phyloP scores from a whole-genome alignment of 169 alveolate genomes.

The Plasmodium cynomolgi region DNA sequence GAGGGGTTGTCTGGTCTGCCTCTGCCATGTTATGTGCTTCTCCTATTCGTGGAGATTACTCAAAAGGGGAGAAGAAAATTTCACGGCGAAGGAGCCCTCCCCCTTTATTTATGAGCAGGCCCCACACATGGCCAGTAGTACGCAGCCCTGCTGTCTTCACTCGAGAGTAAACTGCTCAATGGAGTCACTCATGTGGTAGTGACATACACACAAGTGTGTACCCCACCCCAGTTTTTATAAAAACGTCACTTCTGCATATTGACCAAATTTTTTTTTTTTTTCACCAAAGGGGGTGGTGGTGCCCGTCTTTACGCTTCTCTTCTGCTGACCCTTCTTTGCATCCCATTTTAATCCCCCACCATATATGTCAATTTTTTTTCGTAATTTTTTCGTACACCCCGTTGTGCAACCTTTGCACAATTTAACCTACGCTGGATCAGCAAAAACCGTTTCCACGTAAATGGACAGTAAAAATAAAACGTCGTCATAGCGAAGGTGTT shows the following conservation, averaged over 20 bases:
- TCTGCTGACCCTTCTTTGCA: background rate
- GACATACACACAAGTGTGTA: background rate
- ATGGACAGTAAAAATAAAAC: background rate
- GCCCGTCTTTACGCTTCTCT: background rate
- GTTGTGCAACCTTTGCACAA: background rate
- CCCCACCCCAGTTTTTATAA: background rate
- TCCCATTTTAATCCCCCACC: background rate
- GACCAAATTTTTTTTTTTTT: background rate
- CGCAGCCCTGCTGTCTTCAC: background rate
- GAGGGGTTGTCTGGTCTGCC: background rate
- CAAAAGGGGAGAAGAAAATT: background rate
- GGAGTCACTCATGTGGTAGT: background rate
- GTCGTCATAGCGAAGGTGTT: background rate
- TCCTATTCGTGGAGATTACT: background rate
- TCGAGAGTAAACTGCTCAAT: background rate
- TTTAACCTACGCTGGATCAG: background rate
- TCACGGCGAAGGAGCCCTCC: background rate
- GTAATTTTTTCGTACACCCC: background rate
- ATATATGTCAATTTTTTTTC: background rate
- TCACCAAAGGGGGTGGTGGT: background rate
- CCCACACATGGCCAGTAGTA: background rate
- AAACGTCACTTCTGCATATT: background rate
- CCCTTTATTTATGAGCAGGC: background rate
- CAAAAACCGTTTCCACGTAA: background rate
- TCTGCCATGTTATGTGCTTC: background rate